Conservation (phyloP, 2,329 filamentous ascomycete genomes). For the Curvularia hawaiiensis region DNA sequence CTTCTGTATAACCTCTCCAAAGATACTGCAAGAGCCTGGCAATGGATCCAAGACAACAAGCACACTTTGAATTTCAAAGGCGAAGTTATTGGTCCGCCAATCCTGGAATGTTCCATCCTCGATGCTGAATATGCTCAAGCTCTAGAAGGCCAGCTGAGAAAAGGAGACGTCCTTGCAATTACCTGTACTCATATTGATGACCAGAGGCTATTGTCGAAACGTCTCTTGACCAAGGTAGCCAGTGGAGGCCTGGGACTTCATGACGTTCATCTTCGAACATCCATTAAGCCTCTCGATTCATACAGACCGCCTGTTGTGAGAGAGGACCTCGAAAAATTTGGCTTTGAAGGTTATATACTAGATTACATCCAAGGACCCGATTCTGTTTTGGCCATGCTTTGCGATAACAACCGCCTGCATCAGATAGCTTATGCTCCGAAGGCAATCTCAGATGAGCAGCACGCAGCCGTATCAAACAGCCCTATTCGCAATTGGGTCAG, state of each 20-base stretch:
- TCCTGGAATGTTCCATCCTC: conserved; percentile 79
- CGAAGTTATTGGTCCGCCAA: conserved; percentile 79
- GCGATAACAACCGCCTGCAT: conserved; percentile 72
- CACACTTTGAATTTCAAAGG: conserved; percentile 66
- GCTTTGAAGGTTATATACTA: conserved; percentile 79
- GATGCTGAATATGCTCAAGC: conserved; percentile 68
- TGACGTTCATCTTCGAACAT: conserved; percentile 73
- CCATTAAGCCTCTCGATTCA: conserved; percentile 58
- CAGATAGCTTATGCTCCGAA: conserved; percentile 66
- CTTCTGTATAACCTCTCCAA: conserved; percentile 66
- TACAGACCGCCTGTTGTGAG: conserved; percentile 62
- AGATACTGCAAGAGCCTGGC: conserved; percentile 74
- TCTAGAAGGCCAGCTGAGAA: conserved; percentile 62
- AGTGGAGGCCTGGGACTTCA: conserved; percentile 62
- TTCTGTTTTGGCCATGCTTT: conserved; percentile 86
- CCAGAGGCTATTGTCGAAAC: conserved; percentile 71
- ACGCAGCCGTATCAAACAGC: conserved; percentile 65
- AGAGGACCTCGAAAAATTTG: conserved; percentile 62
- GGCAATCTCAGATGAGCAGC: conserved; percentile 70
- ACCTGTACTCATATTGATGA: conserved; percentile 78
- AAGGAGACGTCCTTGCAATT: conserved; percentile 64
- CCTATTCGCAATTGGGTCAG: conserved; percentile 73
- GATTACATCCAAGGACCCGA: conserved; percentile 82
- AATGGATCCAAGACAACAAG: conserved; percentile 79
- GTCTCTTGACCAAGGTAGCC: conserved; percentile 59